A percentile compares a stretch with the other conserved stretches of the same genome.
Conservation (phyloP, 805 yeast genomes). For the Hyphopichia homilentoma region DNA sequence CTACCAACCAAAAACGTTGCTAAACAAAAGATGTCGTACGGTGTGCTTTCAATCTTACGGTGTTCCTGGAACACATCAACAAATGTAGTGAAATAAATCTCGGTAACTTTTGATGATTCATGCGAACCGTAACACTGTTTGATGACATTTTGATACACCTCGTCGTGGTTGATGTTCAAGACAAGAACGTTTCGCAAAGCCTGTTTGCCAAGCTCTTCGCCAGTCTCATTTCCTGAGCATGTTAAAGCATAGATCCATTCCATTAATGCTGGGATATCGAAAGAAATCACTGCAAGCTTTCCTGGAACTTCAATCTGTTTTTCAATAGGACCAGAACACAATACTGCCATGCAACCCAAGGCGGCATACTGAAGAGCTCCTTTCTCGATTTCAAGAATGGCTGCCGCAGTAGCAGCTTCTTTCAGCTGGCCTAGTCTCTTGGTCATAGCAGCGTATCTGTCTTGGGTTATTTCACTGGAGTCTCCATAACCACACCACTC, state of each 20-base stretch:
- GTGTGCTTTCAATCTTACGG: slow-evolving; percentile 42
- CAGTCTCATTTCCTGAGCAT: slow-evolving; percentile 50
- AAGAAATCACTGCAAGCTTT: slow-evolving; percentile 53
- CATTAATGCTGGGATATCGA: slow-evolving; percentile 65
- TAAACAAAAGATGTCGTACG: slow-evolving; percentile 67
- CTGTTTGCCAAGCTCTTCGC: slow-evolving; percentile 59
- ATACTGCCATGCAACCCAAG: slow-evolving; percentile 77
- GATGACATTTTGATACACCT: slow-evolving; percentile 56
- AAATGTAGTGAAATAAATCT: slow-evolving; percentile 67
- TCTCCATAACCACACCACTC: slow-evolving; percentile 96
- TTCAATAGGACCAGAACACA: slow-evolving; percentile 72
- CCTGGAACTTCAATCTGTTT: slow-evolving; percentile 44
- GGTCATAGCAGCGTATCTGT: slow-evolving; percentile 60
- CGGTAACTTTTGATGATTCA: slow-evolving; percentile 48
- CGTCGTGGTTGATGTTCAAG: slow-evolving; percentile 53
- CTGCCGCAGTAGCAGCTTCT: slow-evolving; percentile 51
- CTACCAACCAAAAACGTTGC: slow-evolving; percentile 79
- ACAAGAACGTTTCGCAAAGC: slow-evolving; percentile 69
- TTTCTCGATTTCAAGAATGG: slow-evolving; percentile 77
- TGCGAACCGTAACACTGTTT: slow-evolving; percentile 67
- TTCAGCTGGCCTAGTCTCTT: slow-evolving; percentile 35
- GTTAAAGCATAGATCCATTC: slow-evolving; percentile 80
- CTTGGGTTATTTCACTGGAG: slow-evolving; percentile 53
- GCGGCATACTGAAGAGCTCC: slow-evolving; percentile 67
- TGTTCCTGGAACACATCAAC: slow-evolving; percentile 59